A percentile compares a stretch with the other conserved stretches of the same genome.
Conservation (phyloP, 768 basidiomycete genomes). For the Cystobasidium ongulense region DNA sequence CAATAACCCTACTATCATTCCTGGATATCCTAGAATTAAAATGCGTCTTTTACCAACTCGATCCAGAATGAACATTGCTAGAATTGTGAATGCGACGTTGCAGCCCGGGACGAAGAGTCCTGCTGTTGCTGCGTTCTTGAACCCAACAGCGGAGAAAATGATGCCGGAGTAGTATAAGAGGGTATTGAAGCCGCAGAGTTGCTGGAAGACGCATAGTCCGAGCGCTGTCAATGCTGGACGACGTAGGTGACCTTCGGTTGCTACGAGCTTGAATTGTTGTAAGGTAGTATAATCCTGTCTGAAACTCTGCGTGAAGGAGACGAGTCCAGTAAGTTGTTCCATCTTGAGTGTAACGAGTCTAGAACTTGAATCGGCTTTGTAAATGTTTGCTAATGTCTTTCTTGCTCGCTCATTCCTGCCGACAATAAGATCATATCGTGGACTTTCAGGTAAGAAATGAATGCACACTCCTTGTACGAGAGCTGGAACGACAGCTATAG, state of each 20-base stretch:
- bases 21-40: conserved; percentile 62
- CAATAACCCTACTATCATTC: conserved; percentile 61
- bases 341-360: neutral
- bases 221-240: conserved; percentile 55
- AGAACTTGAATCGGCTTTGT: conserved; percentile 54
- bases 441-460: conserved; percentile 67
- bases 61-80: conserved; percentile 50
- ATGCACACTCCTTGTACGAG: conserved; percentile 57
- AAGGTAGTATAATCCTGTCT: conserved; percentile 49
- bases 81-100: conserved; percentile 66
- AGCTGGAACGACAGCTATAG: conserved; percentile 62
- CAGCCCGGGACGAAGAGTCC: conserved; percentile 69
- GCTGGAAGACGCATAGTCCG: conserved; percentile 74
- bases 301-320: conserved; percentile 55
- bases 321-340: conserved; percentile 58
- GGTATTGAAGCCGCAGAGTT: conserved; percentile 75
- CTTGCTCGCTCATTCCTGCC: conserved; percentile 53
- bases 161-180: conserved; percentile 61
- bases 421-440: conserved; percentile 59
- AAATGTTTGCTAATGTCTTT: conserved; percentile 59
- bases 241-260: conserved; percentile 32
- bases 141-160: conserved; percentile 69
- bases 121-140: conserved; percentile 70
- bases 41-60: conserved; percentile 61
- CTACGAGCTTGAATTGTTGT: neutral